Conservation (phyloP, 2,329 filamentous ascomycete species). For the Paraphaeosphaeria sporulosa region DNA sequence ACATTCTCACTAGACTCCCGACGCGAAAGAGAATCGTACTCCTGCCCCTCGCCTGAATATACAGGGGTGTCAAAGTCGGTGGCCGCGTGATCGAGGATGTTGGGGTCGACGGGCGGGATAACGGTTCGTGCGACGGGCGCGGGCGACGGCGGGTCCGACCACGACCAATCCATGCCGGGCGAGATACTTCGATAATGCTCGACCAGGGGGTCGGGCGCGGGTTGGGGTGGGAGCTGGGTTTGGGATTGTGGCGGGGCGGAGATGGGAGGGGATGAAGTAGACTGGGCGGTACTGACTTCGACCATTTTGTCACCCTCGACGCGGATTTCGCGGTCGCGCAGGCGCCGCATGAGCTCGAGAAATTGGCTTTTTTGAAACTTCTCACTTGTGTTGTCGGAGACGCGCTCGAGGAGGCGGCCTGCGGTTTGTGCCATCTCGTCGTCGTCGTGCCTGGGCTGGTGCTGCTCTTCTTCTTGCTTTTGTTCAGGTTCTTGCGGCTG, state of each 20-base stretch:
- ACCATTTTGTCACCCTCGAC: constrained; percentile 76
- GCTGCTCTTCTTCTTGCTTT: constrained; percentile 40
- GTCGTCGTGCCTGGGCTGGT: constrained; percentile 54
- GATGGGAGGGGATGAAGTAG: constrained; percentile 16
- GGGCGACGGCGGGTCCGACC: constrained; percentile 6
- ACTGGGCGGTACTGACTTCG: constrained; percentile 50
- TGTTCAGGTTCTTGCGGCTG: constrained; percentile 41
- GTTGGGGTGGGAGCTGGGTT: constrained; percentile 5
- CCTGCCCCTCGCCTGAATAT: constrained; percentile 29
- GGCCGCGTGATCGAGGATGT: constrained; percentile 39
- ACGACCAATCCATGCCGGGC: constrained; percentile 4
- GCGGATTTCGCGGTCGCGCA: constrained; percentile 74
- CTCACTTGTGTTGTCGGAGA: constrained; percentile 71
- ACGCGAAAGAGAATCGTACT: constrained; percentile 16
- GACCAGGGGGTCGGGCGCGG: background rate
- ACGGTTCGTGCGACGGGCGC: constrained; percentile 13
- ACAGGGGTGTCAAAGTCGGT: constrained; percentile 40
- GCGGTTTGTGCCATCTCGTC: constrained; percentile 78
- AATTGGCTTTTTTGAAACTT: constrained; percentile 85
- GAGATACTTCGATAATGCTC: background rate
- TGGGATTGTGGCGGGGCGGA: background rate
- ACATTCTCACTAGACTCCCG: constrained; percentile 21
- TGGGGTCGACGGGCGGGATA: constrained; percentile 37
- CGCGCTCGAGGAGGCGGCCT: constrained; percentile 71
- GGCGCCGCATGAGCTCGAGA: constrained; percentile 76